These are phyloP conservation scores for Podospora pseudocomata DNA, from an alignment of 495 filamentous ascomycete species.

Conservation along the genomic window DNA sequence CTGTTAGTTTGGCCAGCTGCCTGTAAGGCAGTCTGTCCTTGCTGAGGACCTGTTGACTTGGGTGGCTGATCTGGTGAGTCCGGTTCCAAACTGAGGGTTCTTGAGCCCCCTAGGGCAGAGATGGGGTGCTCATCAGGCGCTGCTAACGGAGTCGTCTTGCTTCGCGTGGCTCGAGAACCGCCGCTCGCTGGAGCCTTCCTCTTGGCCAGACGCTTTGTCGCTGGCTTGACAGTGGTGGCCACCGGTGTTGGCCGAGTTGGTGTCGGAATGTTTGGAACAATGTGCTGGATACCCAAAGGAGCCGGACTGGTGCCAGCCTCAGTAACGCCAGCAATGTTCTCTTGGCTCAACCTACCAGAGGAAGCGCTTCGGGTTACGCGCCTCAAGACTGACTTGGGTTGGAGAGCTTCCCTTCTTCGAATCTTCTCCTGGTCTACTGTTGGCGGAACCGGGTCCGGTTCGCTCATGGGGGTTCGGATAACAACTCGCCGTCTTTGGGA, in stretches of 20 bases:
- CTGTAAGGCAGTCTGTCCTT: neutral
- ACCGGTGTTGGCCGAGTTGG: neutral
- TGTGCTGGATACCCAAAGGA: neutral
- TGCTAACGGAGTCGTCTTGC: neutral
- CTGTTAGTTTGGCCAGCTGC: neutral
- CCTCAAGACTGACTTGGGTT: constrained; percentile 43
- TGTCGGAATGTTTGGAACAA: neutral
- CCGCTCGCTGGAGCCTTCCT: neutral
- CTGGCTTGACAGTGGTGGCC: neutral
- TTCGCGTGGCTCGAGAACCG: neutral
- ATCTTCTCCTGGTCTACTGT: constrained; percentile 41
- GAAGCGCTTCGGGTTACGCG: constrained; percentile 17
- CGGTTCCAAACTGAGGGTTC: neutral
- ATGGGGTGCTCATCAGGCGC: neutral
- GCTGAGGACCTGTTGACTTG: neutral
- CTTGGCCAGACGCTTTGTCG: neutral
- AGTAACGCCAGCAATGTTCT: neutral
- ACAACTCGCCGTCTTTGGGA: constrained; percentile 30
- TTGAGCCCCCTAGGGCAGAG: neutral
- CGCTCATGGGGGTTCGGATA: constrained; percentile 36
- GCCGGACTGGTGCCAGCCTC: neutral
- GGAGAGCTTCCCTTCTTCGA: constrained; percentile 29
- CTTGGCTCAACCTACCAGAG: constrained; percentile 7
- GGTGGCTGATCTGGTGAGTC: neutral
- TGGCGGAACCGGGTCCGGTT: constrained; percentile 26